Conservation (phyloP, 192 early-diverging fungal species). For the Geranomyces variabilis region DNA sequence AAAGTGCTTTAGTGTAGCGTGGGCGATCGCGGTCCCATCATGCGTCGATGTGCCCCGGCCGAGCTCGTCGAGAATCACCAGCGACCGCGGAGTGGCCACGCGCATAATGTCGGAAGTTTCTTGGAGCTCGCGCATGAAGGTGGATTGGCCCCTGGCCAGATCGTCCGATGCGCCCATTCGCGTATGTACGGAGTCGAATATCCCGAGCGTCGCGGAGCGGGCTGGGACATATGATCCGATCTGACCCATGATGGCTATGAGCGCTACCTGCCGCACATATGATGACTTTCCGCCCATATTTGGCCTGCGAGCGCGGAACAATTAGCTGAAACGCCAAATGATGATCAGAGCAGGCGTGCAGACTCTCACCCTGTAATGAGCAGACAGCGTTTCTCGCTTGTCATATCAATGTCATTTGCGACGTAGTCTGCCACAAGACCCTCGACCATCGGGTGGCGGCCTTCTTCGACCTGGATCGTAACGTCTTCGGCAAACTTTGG, state of each 20-base stretch:
- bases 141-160: slow-evolving; percentile 65
- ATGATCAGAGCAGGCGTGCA: too few species aligned
- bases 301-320: slow-evolving; percentile 39
- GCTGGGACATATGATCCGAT: slow-evolving; percentile 79
- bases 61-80: slow-evolving; percentile 81
- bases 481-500: slow-evolving; percentile 56
- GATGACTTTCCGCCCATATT: slow-evolving; percentile 77
- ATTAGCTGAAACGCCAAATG: not conserved
- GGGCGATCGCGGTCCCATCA: slow-evolving; percentile 79
- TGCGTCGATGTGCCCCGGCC: slow-evolving; percentile 78
- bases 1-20: slow-evolving; percentile 62
- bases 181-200: slow-evolving; percentile 73
- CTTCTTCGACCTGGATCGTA: slow-evolving; percentile 59
- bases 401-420: slow-evolving; percentile 62
- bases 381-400: slow-evolving; percentile 20
- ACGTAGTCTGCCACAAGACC: slow-evolving; percentile 58
- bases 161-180: slow-evolving; percentile 72
- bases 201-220: slow-evolving; percentile 59
- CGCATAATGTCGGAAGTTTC: slow-evolving; percentile 48
- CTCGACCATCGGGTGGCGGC: slow-evolving; percentile 73
- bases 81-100: slow-evolving; percentile 42
- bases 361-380: slow-evolving; percentile 32
- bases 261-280: slow-evolving; percentile 46
- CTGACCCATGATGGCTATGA: slow-evolving; percentile 65
- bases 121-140: slow-evolving; percentile 67